A percentile compares a stretch with the other conserved stretches of the same genome.
phyloP scores from a whole-genome alignment of 2,329 filamentous ascomycete species.

The Capronia coronata region DNA sequence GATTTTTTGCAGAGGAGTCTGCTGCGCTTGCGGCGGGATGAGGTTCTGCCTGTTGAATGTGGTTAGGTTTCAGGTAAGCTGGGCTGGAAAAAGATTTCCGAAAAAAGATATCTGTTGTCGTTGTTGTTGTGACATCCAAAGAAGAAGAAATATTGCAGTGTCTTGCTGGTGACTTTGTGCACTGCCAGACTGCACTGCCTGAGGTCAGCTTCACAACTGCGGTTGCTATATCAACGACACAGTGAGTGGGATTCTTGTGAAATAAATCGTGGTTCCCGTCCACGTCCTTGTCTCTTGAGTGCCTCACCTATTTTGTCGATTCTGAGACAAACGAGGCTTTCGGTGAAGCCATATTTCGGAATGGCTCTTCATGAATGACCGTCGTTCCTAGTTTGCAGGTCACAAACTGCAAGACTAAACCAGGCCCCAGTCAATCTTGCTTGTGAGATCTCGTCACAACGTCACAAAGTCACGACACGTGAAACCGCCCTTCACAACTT shows the following conservation, averaged over 20 bases:
- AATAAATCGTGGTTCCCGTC: background rate
- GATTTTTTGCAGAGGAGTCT: background rate
- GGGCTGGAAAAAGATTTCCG: background rate
- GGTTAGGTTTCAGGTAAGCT: background rate
- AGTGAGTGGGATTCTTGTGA: background rate
- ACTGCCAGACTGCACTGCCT: conserved; percentile 1
- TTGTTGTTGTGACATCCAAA: background rate
- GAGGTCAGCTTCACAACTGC: background rate
- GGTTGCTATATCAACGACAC: conserved; percentile 1
- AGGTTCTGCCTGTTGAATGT: background rate
- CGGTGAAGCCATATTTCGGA: conserved; percentile 4
- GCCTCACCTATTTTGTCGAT: background rate
- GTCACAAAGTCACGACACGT: conserved; percentile 1
- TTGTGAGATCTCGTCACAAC: no score
- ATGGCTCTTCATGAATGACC: background rate
- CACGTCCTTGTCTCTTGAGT: background rate
- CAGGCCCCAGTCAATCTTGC: background rate
- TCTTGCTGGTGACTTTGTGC: background rate
- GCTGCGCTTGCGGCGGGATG: background rate
- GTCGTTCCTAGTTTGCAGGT: background rate
- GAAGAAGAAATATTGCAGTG: background rate
- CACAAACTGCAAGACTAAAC: background rate
- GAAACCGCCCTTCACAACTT: conserved; percentile 4
- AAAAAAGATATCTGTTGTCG: background rate
- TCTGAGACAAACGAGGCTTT: background rate